phyloP scores from a whole-genome alignment of 345 rosid species.

The Cardamine chenopodiifolia region DNA sequence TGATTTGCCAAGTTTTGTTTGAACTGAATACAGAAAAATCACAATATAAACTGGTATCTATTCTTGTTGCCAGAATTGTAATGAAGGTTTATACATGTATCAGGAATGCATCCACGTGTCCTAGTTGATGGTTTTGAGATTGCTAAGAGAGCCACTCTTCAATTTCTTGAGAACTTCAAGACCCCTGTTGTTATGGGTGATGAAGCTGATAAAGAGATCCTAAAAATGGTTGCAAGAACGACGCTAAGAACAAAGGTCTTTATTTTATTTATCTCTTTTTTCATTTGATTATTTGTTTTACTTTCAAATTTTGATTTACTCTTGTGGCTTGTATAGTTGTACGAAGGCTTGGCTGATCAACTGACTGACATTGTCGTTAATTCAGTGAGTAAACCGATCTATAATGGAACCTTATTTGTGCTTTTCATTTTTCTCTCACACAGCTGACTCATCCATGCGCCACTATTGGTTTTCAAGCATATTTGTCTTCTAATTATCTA shows the following conservation, averaged over 20 bases:
- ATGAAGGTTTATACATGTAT: constrained; percentile 28
- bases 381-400: constrained; percentile 58
- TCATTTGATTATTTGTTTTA: not conserved
- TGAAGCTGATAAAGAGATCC: constrained; percentile 91
- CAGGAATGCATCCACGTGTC: constrained; percentile 99
- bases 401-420: not conserved
- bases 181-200: constrained; percentile 95
- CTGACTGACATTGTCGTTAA: constrained; percentile 90
- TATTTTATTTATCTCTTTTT: constrained; percentile 20
- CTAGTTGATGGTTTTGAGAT: constrained; percentile 97
- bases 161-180: constrained; percentile 90
- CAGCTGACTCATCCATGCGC: not conserved
- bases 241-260: constrained; percentile 84
- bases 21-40: not conserved
- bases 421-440: not conserved
- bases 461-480: not conserved
- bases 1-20: constrained; percentile 22
- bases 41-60: not conserved
- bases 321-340: constrained; percentile 55
- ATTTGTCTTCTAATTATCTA: constrained; percentile 1
- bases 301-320: not conserved
- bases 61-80: constrained; percentile 3
- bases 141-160: constrained; percentile 93
- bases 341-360: constrained; percentile 94
- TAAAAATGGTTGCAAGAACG: constrained; percentile 98